Conservation (phyloP, 805 yeast species). For the Lachancea sp. region DNA sequence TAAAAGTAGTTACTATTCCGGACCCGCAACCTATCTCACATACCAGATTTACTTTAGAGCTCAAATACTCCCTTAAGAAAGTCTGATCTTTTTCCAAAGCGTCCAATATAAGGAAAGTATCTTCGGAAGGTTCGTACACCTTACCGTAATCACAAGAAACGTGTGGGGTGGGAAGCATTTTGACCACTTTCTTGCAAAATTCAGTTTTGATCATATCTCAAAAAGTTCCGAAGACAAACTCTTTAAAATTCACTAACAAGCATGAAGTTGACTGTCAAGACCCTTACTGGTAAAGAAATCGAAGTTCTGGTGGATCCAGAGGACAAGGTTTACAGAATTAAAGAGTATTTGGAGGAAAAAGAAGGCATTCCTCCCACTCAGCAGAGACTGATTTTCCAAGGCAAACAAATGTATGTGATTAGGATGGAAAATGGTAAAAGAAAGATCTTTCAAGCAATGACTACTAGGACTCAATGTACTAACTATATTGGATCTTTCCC, state of each 20-base stretch:
- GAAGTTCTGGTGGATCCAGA: constrained; percentile 30
- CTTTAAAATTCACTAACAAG: background rate
- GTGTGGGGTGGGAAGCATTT: constrained; percentile 78
- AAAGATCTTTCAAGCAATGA: too few relatives aligned
- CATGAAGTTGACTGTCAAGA: constrained; percentile 27
- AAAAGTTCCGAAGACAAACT: background rate
- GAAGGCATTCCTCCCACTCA: constrained; percentile 97
- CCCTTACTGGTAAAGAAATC: constrained; percentile 34
- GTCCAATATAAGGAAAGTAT: constrained; percentile 78
- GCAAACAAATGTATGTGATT: constrained; percentile 71
- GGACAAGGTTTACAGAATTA: constrained; percentile 56
- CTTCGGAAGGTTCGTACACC: constrained; percentile 95
- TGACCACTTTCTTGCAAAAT: background rate
- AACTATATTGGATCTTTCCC: background rate
- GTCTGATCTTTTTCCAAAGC: constrained; percentile 56
- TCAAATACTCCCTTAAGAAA: constrained; percentile 31
- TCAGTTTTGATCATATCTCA: background rate
- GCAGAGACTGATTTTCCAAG: constrained; percentile 84
- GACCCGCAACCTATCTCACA: constrained; percentile 90
- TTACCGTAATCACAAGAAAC: constrained; percentile 54
- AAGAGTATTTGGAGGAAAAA: constrained; percentile 88
- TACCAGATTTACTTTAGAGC: constrained; percentile 43
- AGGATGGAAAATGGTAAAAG: background rate
- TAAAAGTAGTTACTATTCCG: constrained; percentile 78
- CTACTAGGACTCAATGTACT: background rate